phyloP scores from a whole-genome alignment of 768 basidiomycete species.

The Panus rudis region DNA sequence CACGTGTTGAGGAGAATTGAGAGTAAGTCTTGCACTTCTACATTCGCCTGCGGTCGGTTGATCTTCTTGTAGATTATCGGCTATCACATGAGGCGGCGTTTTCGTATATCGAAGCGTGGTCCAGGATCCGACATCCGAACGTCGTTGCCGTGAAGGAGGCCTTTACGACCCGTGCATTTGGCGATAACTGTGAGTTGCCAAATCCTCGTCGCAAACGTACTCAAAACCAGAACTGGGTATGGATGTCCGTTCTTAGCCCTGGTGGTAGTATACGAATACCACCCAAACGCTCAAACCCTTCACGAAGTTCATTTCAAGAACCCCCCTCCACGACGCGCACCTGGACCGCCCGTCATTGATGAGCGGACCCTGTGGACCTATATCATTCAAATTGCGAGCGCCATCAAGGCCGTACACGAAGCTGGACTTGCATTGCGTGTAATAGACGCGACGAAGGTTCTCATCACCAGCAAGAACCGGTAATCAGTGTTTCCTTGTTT shows the following conservation, averaged over 20 bases:
- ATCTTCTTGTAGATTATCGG: conserved; percentile 58
- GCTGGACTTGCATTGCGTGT: conserved; percentile 72
- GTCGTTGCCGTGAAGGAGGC: conserved; percentile 84
- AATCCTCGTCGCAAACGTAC: background rate
- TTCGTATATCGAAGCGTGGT: conserved; percentile 78
- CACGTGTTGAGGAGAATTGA: conserved; percentile 83
- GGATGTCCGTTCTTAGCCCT: conserved; percentile 48
- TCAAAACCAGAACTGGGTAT: background rate
- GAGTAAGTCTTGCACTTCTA: conserved; percentile 42
- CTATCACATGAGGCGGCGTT: conserved; percentile 80
- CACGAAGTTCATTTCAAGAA: conserved; percentile 70
- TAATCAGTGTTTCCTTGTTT: conserved; percentile 28
- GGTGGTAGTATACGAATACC: conserved; percentile 86
- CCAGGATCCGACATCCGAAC: conserved; percentile 74
- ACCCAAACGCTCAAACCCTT: conserved; percentile 78
- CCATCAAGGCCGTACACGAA: conserved; percentile 81
- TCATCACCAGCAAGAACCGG: conserved; percentile 89
- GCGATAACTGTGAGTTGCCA: conserved; percentile 71
- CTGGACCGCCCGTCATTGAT: conserved; percentile 39
- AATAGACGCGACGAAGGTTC: conserved; percentile 80
- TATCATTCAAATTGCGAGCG: conserved; percentile 82
- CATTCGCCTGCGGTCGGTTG: conserved; percentile 3
- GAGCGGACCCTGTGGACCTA: conserved; percentile 91
- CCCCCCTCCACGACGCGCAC: too few species aligned
- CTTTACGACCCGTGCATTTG: conserved; percentile 90